These are phyloP conservation scores for Diutina rugosa DNA, from an alignment of 1,139 yeast genomes.

Conservation along the genomic window DNA sequence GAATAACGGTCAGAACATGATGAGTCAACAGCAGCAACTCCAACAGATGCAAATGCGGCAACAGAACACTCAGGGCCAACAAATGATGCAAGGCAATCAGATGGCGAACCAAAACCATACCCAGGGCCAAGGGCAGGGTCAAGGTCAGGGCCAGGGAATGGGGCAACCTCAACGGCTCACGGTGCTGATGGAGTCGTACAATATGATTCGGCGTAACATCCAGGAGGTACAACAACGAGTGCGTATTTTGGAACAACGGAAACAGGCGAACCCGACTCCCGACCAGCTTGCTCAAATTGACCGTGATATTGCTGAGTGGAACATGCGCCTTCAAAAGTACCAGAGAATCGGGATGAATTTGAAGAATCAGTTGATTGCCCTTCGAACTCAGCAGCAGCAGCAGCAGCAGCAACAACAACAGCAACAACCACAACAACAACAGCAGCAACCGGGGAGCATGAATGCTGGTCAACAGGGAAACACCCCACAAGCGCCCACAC, in stretches of 20 bases:
- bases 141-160: not conserved
- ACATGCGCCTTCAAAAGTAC: not conserved
- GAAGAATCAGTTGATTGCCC: not conserved
- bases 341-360: not conserved
- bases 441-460: not conserved
- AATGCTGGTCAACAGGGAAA: not conserved
- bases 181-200: slow-evolving; percentile 1
- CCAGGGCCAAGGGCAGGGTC: not conserved
- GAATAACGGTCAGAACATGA: not conserved
- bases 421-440: not conserved
- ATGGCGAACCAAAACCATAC: not conserved
- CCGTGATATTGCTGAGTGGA: not conserved
- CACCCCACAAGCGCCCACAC: not conserved
- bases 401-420: not conserved
- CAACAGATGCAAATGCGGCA: not conserved
- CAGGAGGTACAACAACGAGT: not conserved
- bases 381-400: not conserved
- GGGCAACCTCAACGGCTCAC: not conserved
- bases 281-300: slow-evolving; percentile 1
- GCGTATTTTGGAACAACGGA: not conserved
- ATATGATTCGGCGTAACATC: not conserved
- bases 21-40: not conserved
- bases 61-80: not conserved
- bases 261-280: not conserved
- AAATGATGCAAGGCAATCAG: not conserved